Conservation (phyloP, 768 basidiomycete species). For the Exsudoporus frostii region DNA sequence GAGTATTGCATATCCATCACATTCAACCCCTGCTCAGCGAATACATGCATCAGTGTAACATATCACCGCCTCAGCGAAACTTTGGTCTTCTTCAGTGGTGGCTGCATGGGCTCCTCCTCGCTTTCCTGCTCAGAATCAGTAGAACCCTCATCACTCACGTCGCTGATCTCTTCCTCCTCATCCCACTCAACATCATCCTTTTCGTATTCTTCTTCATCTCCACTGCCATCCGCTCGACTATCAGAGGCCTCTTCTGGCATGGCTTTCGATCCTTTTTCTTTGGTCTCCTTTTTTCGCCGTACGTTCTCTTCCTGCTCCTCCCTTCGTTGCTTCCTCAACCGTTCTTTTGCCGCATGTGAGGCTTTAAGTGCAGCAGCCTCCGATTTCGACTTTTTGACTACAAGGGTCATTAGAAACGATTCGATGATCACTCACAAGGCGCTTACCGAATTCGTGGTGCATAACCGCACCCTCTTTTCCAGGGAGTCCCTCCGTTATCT, state of each 20-base stretch:
- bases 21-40: conserved; percentile 1
- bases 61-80: conserved; percentile 45
- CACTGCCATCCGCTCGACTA: conserved; percentile 42
- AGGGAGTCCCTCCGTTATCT: conserved; percentile 91
- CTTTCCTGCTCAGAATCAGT: conserved; percentile 42
- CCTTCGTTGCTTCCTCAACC: conserved; percentile 69
- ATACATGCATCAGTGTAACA: background rate
- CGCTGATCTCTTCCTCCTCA: conserved; percentile 64
- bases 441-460: conserved; percentile 90
- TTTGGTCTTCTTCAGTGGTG: conserved; percentile 56
- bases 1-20: conserved; percentile 9
- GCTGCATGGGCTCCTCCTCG: conserved; percentile 46
- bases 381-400: conserved; percentile 89
- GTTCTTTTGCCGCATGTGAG: conserved; percentile 75
- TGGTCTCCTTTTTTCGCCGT: conserved; percentile 64
- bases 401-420: conserved; percentile 4
- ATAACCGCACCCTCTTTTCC: conserved; percentile 92
- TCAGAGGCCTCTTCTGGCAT: conserved; percentile 33
- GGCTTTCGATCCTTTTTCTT: conserved; percentile 25
- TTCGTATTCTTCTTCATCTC: conserved; percentile 36
- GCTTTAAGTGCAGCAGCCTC: conserved; percentile 65
- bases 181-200: conserved; percentile 46
- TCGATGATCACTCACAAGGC: background rate
- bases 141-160: conserved; percentile 45
- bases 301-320: conserved; percentile 94